Evolutionary conservation across 306 rosid species (phyloP), one percentile per base, ranked within the genome.

Genomic region (Morella rubra): DNA sequence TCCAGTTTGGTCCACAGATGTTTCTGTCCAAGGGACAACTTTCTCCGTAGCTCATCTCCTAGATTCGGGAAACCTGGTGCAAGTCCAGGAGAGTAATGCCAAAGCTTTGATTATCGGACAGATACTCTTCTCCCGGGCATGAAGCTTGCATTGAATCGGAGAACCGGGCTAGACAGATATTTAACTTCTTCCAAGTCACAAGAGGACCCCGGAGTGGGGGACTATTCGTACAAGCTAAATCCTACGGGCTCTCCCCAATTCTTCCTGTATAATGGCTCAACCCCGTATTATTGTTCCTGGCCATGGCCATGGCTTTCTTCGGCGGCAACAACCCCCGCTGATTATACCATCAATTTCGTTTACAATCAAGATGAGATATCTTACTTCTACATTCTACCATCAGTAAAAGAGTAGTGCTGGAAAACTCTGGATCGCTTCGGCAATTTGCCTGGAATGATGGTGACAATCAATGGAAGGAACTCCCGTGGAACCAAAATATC

Each of bases 51-150:
- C 40, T 10, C 64, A 58, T 13, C 40, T 58, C 4, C 64, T n/a
- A 6, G 64, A 58, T 58, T 58, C 40, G 9, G 64, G 64, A 4
- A 22, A 58, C 40, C 15, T 58, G 13, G 64, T n/a, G 20, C 4
- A 20, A 0, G 37, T 58, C 40, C 64, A 58, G 15, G 40, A 22
- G 3, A 22, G 10, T 4, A 4, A 58, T 90, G 95, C 92, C 87
- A 86, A 81, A 83, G 95, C 80, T 85, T 84, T 47, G 91, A 90
- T 70, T 51, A 81, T 76, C 92, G 87, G 0, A 15, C 86, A 0
- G 40, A 90, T 62, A 64, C 82, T 10, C 11, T 7, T 7, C 49
- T 45, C 2, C 49, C 49, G 10, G 10, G 10, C 49, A 45, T 45
- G 49, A 45, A 45, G 10, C 2, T 45, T 45, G 49, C 11, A 10